Base-by-base conservation (phyloP, 306 rosid species). In the Cucurbita maxima region DNA sequence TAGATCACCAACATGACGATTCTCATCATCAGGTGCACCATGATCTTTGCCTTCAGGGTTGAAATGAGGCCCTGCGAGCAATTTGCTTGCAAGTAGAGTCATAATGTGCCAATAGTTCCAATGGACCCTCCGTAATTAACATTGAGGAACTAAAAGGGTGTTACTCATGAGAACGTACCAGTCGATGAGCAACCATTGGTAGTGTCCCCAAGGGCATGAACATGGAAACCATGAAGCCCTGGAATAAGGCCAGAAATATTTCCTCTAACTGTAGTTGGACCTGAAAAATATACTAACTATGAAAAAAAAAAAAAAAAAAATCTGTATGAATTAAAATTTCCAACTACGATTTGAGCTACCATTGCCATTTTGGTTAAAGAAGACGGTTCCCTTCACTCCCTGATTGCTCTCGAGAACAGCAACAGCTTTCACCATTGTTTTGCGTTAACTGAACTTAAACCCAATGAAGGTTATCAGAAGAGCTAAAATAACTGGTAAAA, bases 131-230 rank as follows among this genome's bases (percentile, higher is more conserved):
- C 6, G 55, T 15, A 71, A 10, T 45, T 34, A 22, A 41, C 48
- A 18, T 14, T 20, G 43, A 69, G 20, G 3, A 25, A 48, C 58
- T 36, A 70, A 47, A n/a, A 47, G 30, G 58, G 45, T 8, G 44
- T 8, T 14, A 50, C 38, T 48, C 44, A 6, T 52, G 61, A 53
- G 25, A 36, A n/a, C 38, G 30, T 87, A 94, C 97, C 97, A 71
- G 99, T 91, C 75, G 99, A 94, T 81, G 89, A 6, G 89, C 99
- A 94, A 45, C 99, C 97, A 22, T 94, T 94, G 38, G 97, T 94
- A 51, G 97, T 91, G 83, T 94, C 97, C 7, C 99, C 99, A 60
- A 94, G 84, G 45, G 97, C 95, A 75, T 91, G 99, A 41, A 91
- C 89, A 81, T 91, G 97, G 84, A 94, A 94, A 48, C 99, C 97